phyloP scores from a whole-genome alignment of 1,284 basidiomycete species.

The Caloboletus firmus region DNA sequence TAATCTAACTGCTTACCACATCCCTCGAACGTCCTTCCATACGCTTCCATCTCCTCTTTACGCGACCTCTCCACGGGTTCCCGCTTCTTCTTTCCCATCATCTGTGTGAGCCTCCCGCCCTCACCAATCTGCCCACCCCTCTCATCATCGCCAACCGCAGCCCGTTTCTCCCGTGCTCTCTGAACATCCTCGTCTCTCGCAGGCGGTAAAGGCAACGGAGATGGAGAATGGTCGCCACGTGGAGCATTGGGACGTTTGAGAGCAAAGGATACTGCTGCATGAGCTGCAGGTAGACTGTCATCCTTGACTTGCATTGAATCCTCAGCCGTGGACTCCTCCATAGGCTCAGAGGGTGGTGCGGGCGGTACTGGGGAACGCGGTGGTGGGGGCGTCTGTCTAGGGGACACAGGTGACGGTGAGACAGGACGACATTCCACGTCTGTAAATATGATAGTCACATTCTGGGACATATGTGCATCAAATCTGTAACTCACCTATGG shows the following conservation, averaged over 20 bases:
- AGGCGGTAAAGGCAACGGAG: slow-evolving; percentile 37
- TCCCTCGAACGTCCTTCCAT: slow-evolving; percentile 71
- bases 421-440: slow-evolving; percentile 20
- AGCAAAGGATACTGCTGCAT: slow-evolving; percentile 26
- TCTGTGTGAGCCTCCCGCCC: not conserved
- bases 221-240: slow-evolving; percentile 44
- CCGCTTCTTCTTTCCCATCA: slow-evolving; percentile 30
- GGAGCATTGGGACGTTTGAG: slow-evolving; percentile 46
- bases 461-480: not conserved
- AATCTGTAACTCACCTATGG: slow-evolving; percentile 11
- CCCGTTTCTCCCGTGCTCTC: slow-evolving; percentile 32
- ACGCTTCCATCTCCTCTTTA: slow-evolving; percentile 66
- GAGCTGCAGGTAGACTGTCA: slow-evolving; percentile 37
- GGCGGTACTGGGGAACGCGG: slow-evolving; percentile 40
- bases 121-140: slow-evolving; percentile 9
- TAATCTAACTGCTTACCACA: slow-evolving; percentile 81
- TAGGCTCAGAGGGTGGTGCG: slow-evolving; percentile 45
- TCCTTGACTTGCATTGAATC: slow-evolving; percentile 25
- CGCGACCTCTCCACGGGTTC: slow-evolving; percentile 50
- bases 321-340: slow-evolving; percentile 29
- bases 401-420: slow-evolving; percentile 26
- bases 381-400: slow-evolving; percentile 26
- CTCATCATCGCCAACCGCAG: slow-evolving; percentile 25
- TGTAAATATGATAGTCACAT: slow-evolving; percentile 10
- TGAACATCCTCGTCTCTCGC: slow-evolving; percentile 23